phyloP scores from a whole-genome alignment of 768 basidiomycete species.

The Serpula lacrymans region DNA sequence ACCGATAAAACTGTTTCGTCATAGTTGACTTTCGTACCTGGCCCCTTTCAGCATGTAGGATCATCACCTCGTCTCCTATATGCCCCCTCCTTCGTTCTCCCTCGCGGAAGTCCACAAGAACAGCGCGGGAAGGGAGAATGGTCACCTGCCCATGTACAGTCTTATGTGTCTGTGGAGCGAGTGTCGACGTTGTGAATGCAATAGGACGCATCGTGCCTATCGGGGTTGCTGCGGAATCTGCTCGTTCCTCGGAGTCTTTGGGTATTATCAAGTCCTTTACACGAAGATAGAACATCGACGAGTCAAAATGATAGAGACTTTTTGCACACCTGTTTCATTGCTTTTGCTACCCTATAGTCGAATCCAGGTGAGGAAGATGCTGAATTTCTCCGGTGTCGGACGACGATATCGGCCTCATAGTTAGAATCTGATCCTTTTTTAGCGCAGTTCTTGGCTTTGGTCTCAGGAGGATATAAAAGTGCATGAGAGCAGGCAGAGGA shows the following conservation, averaged over 20 bases:
- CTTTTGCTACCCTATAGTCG: no score
- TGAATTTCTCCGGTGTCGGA: no score
- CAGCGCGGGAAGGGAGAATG: slow-evolving; percentile 44
- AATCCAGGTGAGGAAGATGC: no score
- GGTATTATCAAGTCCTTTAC: slow-evolving; percentile 6
- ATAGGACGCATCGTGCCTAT: slow-evolving; percentile 36
- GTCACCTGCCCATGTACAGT: slow-evolving; percentile 44
- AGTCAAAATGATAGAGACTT: no score
- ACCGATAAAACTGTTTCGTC: background rate
- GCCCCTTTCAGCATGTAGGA: slow-evolving; percentile 37
- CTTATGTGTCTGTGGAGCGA: slow-evolving; percentile 44
- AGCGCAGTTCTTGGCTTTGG: no score
- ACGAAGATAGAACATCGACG: no score
- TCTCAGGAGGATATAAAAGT: no score
- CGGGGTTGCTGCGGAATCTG: slow-evolving; percentile 11
- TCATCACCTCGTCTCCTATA: slow-evolving; percentile 44
- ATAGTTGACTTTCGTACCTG: slow-evolving; percentile 25
- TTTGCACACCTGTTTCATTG: no score
- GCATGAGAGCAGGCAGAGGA: no score
- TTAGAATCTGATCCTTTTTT: no score
- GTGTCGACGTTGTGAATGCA: slow-evolving; percentile 33
- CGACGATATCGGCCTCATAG: no score
- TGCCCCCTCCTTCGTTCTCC: slow-evolving; percentile 44
- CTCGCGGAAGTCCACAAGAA: slow-evolving; percentile 58
- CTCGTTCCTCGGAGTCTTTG: background rate